phyloP scores from a whole-genome alignment of 768 basidiomycete genomes.

The Rubroboletus satanas region DNA sequence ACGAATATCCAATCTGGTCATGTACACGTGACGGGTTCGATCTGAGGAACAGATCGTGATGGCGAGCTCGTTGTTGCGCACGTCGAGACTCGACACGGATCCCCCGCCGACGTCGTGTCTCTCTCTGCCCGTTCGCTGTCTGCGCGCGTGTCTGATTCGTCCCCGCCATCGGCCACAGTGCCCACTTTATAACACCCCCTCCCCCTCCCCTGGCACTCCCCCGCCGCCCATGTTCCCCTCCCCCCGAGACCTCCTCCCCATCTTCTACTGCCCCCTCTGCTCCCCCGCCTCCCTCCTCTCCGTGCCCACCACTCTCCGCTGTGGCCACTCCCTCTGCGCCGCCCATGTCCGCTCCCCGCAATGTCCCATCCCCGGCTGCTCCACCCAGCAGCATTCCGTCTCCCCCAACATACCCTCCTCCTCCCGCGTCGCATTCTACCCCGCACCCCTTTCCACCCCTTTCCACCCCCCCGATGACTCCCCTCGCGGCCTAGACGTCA shows the following conservation, averaged over 20 bases:
- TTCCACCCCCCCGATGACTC: background rate
- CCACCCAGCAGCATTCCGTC: constrained; percentile 12
- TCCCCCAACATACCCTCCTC: constrained; percentile 41
- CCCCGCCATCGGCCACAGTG: constrained; percentile 12
- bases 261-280: constrained; percentile 58
- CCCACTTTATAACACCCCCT: constrained; percentile 15
- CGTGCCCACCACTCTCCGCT: constrained; percentile 59
- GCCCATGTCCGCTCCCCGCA: constrained; percentile 39
- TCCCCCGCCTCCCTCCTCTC: constrained; percentile 32
- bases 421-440: constrained; percentile 33
- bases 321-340: constrained; percentile 81
- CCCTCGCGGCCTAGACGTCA: constrained; percentile 44
- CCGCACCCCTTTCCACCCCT: constrained; percentile 32
- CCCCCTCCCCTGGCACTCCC: background rate
- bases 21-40: constrained; percentile 28
- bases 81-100: constrained; percentile 24
- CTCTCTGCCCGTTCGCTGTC: constrained; percentile 13
- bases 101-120: constrained; percentile 26
- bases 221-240: constrained; percentile 18
- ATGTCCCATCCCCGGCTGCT: constrained; percentile 39
- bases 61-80: constrained; percentile 15
- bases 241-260: constrained; percentile 30
- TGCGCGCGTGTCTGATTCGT: constrained; percentile 19
- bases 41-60: constrained; percentile 29
- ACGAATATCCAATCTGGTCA: constrained; percentile 7